Conservation (phyloP, 139 green algal genomes). For the Coccomyxa sp. region DNA sequence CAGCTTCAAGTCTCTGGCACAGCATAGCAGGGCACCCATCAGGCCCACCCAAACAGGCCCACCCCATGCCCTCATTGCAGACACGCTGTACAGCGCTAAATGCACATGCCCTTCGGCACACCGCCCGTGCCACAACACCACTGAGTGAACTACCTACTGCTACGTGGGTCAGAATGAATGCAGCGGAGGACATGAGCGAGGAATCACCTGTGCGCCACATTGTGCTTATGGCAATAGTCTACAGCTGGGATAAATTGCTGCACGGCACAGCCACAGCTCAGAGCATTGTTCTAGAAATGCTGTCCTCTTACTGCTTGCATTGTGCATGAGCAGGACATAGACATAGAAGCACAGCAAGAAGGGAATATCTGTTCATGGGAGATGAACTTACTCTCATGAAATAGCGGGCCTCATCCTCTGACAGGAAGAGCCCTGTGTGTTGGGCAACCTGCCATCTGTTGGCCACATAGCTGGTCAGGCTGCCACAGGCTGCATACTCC, state of each 20-base stretch:
- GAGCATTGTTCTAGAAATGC: not conserved
- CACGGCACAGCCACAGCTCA: too few relatives aligned
- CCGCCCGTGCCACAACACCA: too few relatives aligned
- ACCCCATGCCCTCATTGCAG: too few relatives aligned
- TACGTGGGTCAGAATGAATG: too few relatives aligned
- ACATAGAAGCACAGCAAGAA: not conserved
- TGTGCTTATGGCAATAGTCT: constrained; percentile 85
- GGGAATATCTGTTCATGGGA: not conserved
- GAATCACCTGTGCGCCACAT: constrained; percentile 66
- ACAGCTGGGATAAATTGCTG: constrained; percentile 84
- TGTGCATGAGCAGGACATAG: not conserved
- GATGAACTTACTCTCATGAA: constrained; percentile 66
- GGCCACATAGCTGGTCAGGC: constrained; percentile 49
- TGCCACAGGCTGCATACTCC: constrained; percentile 61
- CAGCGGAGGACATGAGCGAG: too few relatives aligned
- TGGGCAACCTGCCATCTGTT: constrained; percentile 61
- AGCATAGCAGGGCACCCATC: not conserved
- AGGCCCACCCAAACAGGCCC: too few relatives aligned
- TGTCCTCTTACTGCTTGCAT: not conserved
- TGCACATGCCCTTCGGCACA: too few relatives aligned
- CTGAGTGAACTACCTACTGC: too few relatives aligned
- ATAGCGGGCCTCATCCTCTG: constrained; percentile 80
- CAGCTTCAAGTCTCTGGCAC: constrained; percentile 63
- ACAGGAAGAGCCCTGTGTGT: constrained; percentile 64
- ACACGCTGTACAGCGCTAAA: too few relatives aligned